Percentiles rank a stretch among this genome's conserved stretches.
Evolutionary conservation across 352 stramenopile genomes (phyloP).

Genomic region (Pythium apleroticum): DNA sequence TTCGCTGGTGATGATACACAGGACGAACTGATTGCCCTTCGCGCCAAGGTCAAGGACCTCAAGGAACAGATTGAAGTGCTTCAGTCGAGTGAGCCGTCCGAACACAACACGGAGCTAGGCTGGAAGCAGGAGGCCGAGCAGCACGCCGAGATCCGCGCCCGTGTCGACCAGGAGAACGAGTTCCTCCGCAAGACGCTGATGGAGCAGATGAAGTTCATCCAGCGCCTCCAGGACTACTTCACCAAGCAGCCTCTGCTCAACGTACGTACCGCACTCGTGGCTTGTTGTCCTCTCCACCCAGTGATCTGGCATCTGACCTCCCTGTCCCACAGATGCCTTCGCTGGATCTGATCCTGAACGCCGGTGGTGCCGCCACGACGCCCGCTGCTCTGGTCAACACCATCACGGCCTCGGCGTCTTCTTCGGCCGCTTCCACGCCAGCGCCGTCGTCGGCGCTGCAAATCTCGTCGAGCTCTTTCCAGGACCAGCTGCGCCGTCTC

Average conservation of each 20-base stretch:
- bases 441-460: constrained; percentile 63
- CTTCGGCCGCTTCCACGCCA: constrained; percentile 53
- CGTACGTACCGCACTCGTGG: constrained; percentile 27
- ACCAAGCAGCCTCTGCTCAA: constrained; percentile 89
- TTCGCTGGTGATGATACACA: constrained; percentile 10
- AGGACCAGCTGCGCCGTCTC: constrained; percentile 68
- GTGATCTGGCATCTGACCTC: constrained; percentile 1
- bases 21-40: constrained; percentile 83
- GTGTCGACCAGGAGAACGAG: constrained; percentile 89
- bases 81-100: constrained; percentile 84
- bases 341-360: constrained; percentile 84
- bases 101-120: constrained; percentile 87
- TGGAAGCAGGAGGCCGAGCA: constrained; percentile 90
- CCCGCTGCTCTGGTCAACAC: constrained; percentile 60
- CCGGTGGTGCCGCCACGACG: constrained; percentile 58
- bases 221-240: constrained; percentile 89
- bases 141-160: constrained; percentile 83
- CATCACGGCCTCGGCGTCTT: constrained; percentile 48
- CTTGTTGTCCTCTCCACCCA: background rate
- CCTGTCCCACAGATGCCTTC: constrained; percentile 59
- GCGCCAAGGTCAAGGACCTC: constrained; percentile 86
- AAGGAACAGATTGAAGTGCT: constrained; percentile 90
- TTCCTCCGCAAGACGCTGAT: constrained; percentile 88
- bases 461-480: constrained; percentile 77
- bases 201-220: constrained; percentile 93